Conservation (phyloP, 768 basidiomycete species). For the Leucocoprinus birnbaumii region DNA sequence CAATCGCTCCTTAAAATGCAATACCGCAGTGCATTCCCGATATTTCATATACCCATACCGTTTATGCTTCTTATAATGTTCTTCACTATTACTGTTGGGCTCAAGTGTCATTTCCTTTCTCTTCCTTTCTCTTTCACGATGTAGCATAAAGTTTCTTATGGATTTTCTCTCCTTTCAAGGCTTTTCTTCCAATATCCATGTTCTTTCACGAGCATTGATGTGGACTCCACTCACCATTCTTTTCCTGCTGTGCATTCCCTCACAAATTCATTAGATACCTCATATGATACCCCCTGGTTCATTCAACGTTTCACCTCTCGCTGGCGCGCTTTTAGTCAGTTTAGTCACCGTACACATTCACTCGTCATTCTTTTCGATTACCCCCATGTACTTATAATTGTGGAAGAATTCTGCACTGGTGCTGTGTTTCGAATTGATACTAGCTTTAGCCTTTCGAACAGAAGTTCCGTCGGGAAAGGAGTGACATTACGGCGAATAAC, state of each 20-base stretch:
- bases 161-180: too few species aligned
- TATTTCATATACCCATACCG: neutral
- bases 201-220: too few species aligned
- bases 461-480: too few species aligned
- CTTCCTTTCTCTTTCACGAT: neutral
- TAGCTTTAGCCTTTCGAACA: too few species aligned
- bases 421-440: too few species aligned
- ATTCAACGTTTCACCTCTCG: too few species aligned
- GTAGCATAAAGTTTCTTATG: neutral
- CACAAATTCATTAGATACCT: neutral
- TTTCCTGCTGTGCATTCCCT: neutral
- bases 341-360: neutral
- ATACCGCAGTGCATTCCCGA: neutral
- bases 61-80: neutral
- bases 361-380: neutral
- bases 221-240: neutral
- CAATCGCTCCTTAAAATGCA: neutral
- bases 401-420: neutral
- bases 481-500: too few species aligned
- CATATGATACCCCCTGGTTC: neutral
- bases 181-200: too few species aligned
- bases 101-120: too few species aligned
- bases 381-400: slow-evolving; percentile 6
- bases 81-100: neutral
- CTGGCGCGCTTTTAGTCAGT: too few species aligned